These are phyloP conservation scores for Parastagonospora avenae DNA, from an alignment of 2,329 filamentous ascomycete species.

Conservation along the genomic window DNA sequence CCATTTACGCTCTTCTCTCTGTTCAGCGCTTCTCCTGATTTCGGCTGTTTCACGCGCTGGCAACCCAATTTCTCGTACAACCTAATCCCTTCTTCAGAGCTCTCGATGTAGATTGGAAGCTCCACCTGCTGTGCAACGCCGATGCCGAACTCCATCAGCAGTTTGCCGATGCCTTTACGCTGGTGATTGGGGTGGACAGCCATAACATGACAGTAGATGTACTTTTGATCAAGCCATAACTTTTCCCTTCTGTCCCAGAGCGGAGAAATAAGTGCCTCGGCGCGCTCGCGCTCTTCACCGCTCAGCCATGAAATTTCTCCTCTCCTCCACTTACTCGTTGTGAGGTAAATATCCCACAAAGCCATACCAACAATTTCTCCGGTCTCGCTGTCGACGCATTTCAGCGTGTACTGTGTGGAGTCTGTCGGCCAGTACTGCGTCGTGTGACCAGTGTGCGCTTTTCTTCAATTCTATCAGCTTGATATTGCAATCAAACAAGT, in stretches of 20 bases:
- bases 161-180: slow-evolving; percentile 50
- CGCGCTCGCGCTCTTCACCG: slow-evolving; percentile 51
- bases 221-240: slow-evolving; percentile 26
- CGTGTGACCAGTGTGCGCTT: slow-evolving; percentile 51
- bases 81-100: slow-evolving; percentile 49
- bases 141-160: slow-evolving; percentile 50
- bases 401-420: slow-evolving; percentile 54
- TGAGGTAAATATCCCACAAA: slow-evolving; percentile 52
- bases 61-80: slow-evolving; percentile 58
- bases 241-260: slow-evolving; percentile 37
- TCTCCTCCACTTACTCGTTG: slow-evolving; percentile 51
- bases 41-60: slow-evolving; percentile 45
- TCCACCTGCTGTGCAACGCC: slow-evolving; percentile 39
- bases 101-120: slow-evolving; percentile 56
- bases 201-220: slow-evolving; percentile 48
- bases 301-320: slow-evolving; percentile 55
- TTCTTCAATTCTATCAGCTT: slow-evolving; percentile 31
- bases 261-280: slow-evolving; percentile 51
- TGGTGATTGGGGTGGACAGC: slow-evolving; percentile 52
- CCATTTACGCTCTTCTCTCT: background rate
- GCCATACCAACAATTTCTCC: slow-evolving; percentile 56
- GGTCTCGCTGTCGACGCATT: slow-evolving; percentile 53
- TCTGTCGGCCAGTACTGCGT: slow-evolving; percentile 48
- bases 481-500: background rate
- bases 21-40: slow-evolving; percentile 38